A percentile compares a stretch with the other conserved stretches of the same genome.
phyloP scores from a whole-genome alignment of 1,139 yeast species.

The Torulaspora pretoriensis region DNA sequence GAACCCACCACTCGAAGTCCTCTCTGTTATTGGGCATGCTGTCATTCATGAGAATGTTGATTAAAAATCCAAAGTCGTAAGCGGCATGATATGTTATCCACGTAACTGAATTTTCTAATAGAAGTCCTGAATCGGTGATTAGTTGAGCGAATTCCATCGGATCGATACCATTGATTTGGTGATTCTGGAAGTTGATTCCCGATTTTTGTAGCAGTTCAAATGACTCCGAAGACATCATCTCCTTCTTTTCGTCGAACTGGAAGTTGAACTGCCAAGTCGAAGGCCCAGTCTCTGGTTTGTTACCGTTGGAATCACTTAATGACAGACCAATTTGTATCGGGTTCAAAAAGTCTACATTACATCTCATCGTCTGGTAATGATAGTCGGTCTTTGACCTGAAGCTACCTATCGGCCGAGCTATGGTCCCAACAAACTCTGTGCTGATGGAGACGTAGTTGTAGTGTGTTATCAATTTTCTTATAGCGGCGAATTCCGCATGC shows the following conservation, averaged over 20 bases:
- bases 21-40: constrained; percentile 77
- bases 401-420: constrained; percentile 95
- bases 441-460: constrained; percentile 73
- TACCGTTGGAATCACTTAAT: constrained; percentile 71
- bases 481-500: constrained; percentile 71
- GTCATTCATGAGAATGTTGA: constrained; percentile 71
- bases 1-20: constrained; percentile 71
- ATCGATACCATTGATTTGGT: constrained; percentile 74
- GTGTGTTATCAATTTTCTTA: constrained; percentile 65
- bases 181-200: constrained; percentile 77
- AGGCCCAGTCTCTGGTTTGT: constrained; percentile 63
- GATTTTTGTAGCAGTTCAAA: constrained; percentile 71
- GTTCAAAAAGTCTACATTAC: constrained; percentile 82
- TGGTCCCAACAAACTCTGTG: constrained; percentile 93
- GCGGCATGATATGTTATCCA: constrained; percentile 97
- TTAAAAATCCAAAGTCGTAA: constrained; percentile 86
- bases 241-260: constrained; percentile 65
- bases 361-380: constrained; percentile 90
- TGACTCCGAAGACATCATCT: constrained; percentile 80
- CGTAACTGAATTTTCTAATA: constrained; percentile 64
- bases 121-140: constrained; percentile 79
- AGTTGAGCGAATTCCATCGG: constrained; percentile 78
- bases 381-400: constrained; percentile 87
- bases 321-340: constrained; percentile 88
- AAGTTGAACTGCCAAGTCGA: constrained; percentile 98